phyloP scores from a whole-genome alignment of 169 alveolate genomes.

The Perkinsus olseni region DNA sequence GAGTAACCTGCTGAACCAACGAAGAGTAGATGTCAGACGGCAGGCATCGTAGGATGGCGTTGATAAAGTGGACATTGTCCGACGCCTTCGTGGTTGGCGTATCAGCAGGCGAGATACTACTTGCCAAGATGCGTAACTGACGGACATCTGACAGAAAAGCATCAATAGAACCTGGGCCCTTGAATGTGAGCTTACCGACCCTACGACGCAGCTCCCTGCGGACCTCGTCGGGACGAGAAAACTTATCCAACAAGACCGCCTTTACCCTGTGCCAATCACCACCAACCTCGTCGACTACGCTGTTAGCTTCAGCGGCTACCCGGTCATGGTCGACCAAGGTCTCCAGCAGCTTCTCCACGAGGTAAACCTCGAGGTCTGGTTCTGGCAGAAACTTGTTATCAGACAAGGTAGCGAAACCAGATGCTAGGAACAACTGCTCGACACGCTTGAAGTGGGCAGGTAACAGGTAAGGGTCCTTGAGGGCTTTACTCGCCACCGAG shows the following conservation, averaged over 20 bases:
- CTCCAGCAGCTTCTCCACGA: background rate
- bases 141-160: background rate
- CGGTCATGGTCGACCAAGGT: background rate
- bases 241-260: background rate
- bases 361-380: background rate
- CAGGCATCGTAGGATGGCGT: background rate
- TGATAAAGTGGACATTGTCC: background rate
- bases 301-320: background rate
- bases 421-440: background rate
- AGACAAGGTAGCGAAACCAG: background rate
- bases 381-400: background rate
- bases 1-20: background rate
- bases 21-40: background rate
- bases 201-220: background rate
- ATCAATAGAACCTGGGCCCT: background rate
- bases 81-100: background rate
- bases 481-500: background rate
- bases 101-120: background rate
- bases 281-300: background rate
- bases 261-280: background rate
- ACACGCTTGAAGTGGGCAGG: background rate
- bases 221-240: background rate
- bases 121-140: background rate
- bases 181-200: background rate
- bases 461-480: background rate